Conservation (phyloP, 78 protist genomes). For the Emiliania huxleyi region DNA sequence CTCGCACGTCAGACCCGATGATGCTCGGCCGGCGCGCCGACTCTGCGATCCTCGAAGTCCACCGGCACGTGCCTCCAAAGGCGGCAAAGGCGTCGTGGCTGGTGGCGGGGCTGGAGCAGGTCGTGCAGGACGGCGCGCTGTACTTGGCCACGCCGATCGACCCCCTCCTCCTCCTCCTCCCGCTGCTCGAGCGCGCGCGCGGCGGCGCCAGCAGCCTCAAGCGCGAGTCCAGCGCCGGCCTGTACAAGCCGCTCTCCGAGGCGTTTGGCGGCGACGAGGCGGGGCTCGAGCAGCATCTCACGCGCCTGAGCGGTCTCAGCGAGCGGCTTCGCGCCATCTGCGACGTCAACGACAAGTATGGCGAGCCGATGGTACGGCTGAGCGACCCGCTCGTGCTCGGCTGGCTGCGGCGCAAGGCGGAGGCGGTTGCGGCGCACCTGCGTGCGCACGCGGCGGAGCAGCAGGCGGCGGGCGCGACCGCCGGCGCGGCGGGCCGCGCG, state of each 20-base stretch:
- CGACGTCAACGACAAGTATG: slow-evolving; percentile 6
- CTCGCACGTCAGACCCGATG: neutral
- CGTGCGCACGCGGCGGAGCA: neutral
- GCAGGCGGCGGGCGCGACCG: neutral
- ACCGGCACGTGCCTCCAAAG: neutral
- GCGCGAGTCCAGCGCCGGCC: neutral
- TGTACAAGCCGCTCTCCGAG: neutral
- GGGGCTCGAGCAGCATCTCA: neutral
- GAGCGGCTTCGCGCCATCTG: neutral
- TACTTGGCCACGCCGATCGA: neutral
- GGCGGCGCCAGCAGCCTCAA: neutral
- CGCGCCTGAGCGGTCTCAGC: neutral
- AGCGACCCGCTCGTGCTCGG: neutral
- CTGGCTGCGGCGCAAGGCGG: neutral
- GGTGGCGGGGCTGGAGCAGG: neutral
- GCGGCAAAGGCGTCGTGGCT: neutral
- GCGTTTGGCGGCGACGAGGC: neutral
- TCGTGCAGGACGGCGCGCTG: neutral
- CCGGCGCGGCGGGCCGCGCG: neutral
- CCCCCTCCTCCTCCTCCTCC: neutral
- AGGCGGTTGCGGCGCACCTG: neutral
- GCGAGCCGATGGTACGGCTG: neutral
- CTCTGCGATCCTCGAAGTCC: neutral
- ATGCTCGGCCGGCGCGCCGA: neutral
- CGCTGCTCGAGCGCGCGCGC: neutral